Conservation (phyloP, 352 stramenopile species). For the Globisporangium nagaii region DNA sequence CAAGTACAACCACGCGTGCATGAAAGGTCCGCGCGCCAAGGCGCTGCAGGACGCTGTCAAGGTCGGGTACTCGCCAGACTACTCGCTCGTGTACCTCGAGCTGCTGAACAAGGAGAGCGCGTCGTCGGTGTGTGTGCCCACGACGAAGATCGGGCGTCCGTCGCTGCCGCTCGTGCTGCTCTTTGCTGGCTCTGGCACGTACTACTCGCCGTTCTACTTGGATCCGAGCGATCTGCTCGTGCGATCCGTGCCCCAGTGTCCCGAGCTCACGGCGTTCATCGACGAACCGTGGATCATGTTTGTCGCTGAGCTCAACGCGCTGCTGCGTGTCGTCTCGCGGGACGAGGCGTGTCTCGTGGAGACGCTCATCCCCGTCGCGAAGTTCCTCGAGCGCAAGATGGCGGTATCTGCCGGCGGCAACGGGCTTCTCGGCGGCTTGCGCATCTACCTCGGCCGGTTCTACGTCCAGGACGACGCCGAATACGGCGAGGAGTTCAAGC, state of each 20-base stretch:
- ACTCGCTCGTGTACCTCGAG: constrained; percentile 78
- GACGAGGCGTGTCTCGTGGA: constrained; percentile 45
- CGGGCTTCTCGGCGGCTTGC: constrained; percentile 51
- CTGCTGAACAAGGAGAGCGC: constrained; percentile 72
- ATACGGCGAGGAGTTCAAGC: constrained; percentile 70
- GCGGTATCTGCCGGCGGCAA: constrained; percentile 28
- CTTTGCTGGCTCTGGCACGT: constrained; percentile 74
- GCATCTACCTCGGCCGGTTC: constrained; percentile 70
- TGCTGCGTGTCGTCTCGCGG: constrained; percentile 65
- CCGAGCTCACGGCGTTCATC: constrained; percentile 79
- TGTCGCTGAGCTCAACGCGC: constrained; percentile 71
- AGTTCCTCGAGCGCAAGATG: constrained; percentile 59
- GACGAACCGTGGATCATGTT: constrained; percentile 84
- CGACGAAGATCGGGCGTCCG: constrained; percentile 66
- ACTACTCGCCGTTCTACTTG: constrained; percentile 74
- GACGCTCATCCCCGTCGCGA: constrained; percentile 54
- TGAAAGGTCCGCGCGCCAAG: constrained; percentile 65
- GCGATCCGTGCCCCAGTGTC: constrained; percentile 69
- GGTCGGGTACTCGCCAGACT: constrained; percentile 71
- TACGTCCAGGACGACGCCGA: constrained; percentile 65
- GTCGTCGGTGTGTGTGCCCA: constrained; percentile 63
- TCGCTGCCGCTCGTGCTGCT: constrained; percentile 66
- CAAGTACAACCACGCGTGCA: constrained; percentile 80
- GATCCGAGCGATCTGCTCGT: constrained; percentile 79
- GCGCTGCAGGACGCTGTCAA: constrained; percentile 75